phyloP scores from a whole-genome alignment of 768 basidiomycete species.

The Lentinula detonsa region DNA sequence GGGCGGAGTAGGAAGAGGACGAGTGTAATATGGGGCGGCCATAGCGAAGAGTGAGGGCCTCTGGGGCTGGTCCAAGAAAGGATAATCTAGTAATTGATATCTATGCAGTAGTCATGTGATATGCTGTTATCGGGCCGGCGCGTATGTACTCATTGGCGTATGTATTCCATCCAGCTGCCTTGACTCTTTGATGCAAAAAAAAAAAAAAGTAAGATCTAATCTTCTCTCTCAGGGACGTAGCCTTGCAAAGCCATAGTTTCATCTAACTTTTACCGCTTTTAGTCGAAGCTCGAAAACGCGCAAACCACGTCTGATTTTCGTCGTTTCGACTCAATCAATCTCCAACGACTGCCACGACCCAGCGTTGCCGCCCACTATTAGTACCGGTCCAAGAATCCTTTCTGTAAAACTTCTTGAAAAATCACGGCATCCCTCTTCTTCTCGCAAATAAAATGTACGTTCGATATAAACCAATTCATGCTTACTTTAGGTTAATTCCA shows the following conservation, averaged over 20 bases:
- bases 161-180: too few relatives aligned
- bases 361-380: neutral
- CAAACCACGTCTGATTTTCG: slow-evolving; percentile 2
- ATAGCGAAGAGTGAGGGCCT: neutral
- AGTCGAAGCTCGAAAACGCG: neutral
- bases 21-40: slow-evolving; percentile 13
- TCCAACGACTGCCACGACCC: neutral
- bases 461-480: neutral
- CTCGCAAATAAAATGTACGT: neutral
- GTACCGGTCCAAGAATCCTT: neutral
- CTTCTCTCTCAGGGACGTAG: neutral
- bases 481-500: neutral
- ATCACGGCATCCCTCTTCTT: slow-evolving; percentile 1
- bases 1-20: slow-evolving; percentile 26
- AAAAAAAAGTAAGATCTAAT: neutral
- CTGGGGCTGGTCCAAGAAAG: neutral
- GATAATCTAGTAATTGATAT: neutral
- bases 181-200: too few relatives aligned
- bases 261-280: neutral
- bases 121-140: neutral
- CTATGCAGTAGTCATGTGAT: neutral
- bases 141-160: neutral
- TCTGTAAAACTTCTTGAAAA: neutral
- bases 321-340: neutral
- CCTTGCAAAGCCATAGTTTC: neutral